Percentiles rank a stretch among this genome's conserved stretches.
phyloP scores from a whole-genome alignment of 1,284 basidiomycete species.

The Agaricales sp. region DNA sequence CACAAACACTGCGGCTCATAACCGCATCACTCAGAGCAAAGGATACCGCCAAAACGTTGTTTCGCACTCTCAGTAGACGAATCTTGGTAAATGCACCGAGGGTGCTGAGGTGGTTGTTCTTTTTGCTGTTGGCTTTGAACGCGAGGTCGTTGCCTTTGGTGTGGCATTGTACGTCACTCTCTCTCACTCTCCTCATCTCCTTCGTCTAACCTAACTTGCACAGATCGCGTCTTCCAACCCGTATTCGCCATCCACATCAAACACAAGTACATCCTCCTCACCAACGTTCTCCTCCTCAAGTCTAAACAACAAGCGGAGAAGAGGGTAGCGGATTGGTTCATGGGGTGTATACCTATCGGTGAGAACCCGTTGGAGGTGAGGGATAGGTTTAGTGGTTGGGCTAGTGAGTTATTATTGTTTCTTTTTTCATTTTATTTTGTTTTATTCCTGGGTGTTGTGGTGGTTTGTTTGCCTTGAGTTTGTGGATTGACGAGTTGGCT shows the following conservation, averaged over 20 bases:
- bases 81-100: constrained; percentile 9
- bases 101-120: constrained; percentile 23
- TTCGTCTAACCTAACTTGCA: constrained; percentile 1
- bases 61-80: not conserved
- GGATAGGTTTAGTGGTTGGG: constrained; percentile 35
- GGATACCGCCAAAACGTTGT: not conserved
- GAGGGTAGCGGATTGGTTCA: constrained; percentile 30
- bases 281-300: constrained; percentile 26
- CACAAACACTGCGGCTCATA: no score
- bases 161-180: constrained; percentile 51
- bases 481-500: no score
- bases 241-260: constrained; percentile 28
- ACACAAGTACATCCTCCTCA: constrained; percentile 25
- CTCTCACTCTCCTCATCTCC: not conserved
- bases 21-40: no score
- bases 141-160: constrained; percentile 45
- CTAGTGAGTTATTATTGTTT: constrained; percentile 32
- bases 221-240: constrained; percentile 50
- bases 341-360: constrained; percentile 43
- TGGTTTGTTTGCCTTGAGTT: not conserved
- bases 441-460: not conserved
- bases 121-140: constrained; percentile 36
- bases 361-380: constrained; percentile 39
- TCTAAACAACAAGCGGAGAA: constrained; percentile 23
- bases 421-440: no score